A percentile compares a stretch with the other conserved stretches of the same genome.
Conservation (phyloP, 371 early-diverging fungal genomes). For the Batkoa obscura region DNA sequence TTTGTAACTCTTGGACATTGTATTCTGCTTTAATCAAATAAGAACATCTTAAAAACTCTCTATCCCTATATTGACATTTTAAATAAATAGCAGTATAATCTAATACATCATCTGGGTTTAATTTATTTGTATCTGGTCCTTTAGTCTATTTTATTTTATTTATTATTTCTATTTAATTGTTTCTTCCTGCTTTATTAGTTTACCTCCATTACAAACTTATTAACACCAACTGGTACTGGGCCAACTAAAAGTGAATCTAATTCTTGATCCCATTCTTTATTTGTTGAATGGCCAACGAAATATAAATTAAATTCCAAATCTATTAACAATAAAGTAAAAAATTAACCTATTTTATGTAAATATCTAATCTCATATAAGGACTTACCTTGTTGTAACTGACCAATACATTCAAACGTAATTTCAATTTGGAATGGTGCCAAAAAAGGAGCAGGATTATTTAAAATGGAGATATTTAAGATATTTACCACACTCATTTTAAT, state of each 20-base stretch:
- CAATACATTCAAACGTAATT: conserved; percentile 90
- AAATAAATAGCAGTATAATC: conserved; percentile 82
- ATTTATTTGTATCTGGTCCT: conserved; percentile 41
- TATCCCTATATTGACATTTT: conserved; percentile 66
- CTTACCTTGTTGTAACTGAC: conserved; percentile 69
- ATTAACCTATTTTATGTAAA: not conserved
- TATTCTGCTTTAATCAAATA: conserved; percentile 93
- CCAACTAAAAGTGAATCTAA: conserved; percentile 91
- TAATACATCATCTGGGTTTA: conserved; percentile 60
- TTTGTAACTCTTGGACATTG: conserved; percentile 42
- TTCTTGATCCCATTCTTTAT: conserved; percentile 69
- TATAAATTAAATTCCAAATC: conserved; percentile 94
- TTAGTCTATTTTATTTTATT: conserved; percentile 23
- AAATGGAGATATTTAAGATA: conserved; percentile 64
- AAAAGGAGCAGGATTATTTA: conserved; percentile 67
- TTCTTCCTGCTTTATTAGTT: not conserved
- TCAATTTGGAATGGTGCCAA: conserved; percentile 69
- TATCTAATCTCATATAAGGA: not conserved
- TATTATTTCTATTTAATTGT: not conserved
- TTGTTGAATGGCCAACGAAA: conserved; percentile 80
- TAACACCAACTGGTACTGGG: conserved; percentile 90
- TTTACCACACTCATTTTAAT: conserved; percentile 60
- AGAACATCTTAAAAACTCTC: conserved; percentile 89
- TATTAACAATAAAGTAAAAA: conserved; percentile 15
- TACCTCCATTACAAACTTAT: conserved; percentile 83